Evolutionary conservation across 2,329 filamentous ascomycete species (phyloP).

Genomic region (Alternaria atra): DNA sequence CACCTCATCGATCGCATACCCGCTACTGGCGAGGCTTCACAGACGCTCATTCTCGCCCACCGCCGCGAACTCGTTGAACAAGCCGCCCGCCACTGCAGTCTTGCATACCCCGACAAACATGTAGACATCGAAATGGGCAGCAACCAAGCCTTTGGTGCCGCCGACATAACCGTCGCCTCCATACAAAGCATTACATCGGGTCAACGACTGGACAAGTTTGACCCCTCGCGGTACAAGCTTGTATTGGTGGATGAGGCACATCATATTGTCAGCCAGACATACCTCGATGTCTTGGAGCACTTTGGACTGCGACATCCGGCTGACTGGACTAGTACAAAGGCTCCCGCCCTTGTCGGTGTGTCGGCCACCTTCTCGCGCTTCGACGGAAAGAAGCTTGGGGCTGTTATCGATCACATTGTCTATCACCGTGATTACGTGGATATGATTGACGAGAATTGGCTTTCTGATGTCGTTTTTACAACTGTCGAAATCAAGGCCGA

Average conservation of each 20-base stretch:
- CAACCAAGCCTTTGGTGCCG: conserved; percentile 76
- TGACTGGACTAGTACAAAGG: conserved; percentile 41
- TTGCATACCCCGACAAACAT: conserved; percentile 79
- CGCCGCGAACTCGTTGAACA: conserved; percentile 94
- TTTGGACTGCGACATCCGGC: conserved; percentile 72
- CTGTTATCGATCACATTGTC: conserved; percentile 92
- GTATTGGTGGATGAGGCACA: conserved; percentile 96
- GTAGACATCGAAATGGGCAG: conserved; percentile 94
- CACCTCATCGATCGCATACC: conserved; percentile 85
- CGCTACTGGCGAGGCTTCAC: conserved; percentile 66
- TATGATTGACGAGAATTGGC: conserved; percentile 89
- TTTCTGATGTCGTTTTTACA: conserved; percentile 91
- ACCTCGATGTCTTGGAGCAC: conserved; percentile 77
- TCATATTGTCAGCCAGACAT: conserved; percentile 87
- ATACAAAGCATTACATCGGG: conserved; percentile 83
- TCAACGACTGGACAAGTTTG: conserved; percentile 81
- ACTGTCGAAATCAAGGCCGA: conserved; percentile 87
- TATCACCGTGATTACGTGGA: conserved; percentile 88
- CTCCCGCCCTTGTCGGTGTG: conserved; percentile 78
- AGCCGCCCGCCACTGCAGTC: conserved; percentile 82
- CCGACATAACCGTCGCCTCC: conserved; percentile 94
- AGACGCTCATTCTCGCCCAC: conserved; percentile 91
- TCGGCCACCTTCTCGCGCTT: conserved; percentile 84
- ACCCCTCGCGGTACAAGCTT: conserved; percentile 82
- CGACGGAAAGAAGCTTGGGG: conserved; percentile 82